Base-by-base conservation (phyloP, 768 basidiomycete genomes). In the Naganishia vaughanmartiniae region DNA sequence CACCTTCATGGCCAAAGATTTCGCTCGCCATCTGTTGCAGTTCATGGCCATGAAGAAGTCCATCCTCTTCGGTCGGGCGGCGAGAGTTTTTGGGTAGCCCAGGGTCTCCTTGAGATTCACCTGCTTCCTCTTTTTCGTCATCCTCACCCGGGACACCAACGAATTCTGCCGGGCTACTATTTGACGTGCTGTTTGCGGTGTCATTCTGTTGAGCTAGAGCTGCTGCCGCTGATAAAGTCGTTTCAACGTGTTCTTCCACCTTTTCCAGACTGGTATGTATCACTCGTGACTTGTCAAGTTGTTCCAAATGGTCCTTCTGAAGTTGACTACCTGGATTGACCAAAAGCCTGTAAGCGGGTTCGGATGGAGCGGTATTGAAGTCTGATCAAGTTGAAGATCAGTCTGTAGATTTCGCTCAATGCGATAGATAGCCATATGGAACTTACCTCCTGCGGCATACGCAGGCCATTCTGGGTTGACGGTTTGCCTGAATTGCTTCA, bases 281-380 rank as follows among this genome's bases (percentile, higher is more conserved):
- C 1, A 80, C 88, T 51, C 88, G 87, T 3, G 92, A 94, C 4
- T 80, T 75, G 2, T 82, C 76, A 14, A 95, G 83, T 24, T 77
- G 76, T 45, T 85, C 81, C 74, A 84, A 79, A 70, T 93, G 90
- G 19, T 80, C 81, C 0, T 82, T 72, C 0, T 86, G 83, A n/a
- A 94, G 79, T 4, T 84, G 77, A 65, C 88, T 84, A 19, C 66
- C 30, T 14, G 79, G 78, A 15, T 87, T 87, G 6, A 88, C 85
- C 19, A 93, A 78, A 34, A 97, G 85, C 17, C 90, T 86, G 79
- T 98, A 97, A 0, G 87, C 87, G 5, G 91, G 84, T 77, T 94
- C 93, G 72, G 85, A 85, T 0, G 95, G 95, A 17, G 87, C 81
- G 66, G 91, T 91, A 80, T 97, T 98, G 83, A 96, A 93, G 80